Base-by-base conservation (phyloP, 2,329 filamentous ascomycete species). In the Diaporthe ilicicola region DNA sequence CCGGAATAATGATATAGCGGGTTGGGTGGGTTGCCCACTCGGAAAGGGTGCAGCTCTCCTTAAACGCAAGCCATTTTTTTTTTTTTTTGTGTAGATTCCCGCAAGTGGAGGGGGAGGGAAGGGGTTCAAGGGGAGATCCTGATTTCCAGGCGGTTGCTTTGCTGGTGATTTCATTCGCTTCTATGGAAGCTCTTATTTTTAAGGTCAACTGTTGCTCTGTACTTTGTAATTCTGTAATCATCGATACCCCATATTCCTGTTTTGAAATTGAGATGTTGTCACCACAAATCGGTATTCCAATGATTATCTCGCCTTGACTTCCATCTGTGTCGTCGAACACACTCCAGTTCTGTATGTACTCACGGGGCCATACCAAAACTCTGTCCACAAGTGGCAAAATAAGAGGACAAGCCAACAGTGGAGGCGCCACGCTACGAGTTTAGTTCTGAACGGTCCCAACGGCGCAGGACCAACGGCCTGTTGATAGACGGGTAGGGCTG, bases 1-100 rank as follows among this genome's bases (percentile, higher is more conserved):
- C 79, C 80, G 12, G 70, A 76, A 44, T 76, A 75, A 51, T 71
- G 6, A 15, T 32, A 22, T 17, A 17, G 10, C 32, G 7, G 48
- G 51, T 6, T 5, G n/a, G 59, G n/a, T 29, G 15, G 56, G 42
- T 34, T 5, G 34, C 29, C 24, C n/a, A 17, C 32, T 19, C n/a
- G 29, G 15, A 37, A 27, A 29, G 24, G 42, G 2, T 27, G 13
- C 4, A 34, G 3, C 27, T 50, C 32, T 37, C 27, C 27, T 44
- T 24, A n/a, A 42, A 22, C 32, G n/a, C 19, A 29, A 32, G 32
- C 9, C 17, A 17, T n/a, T 17, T 39, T 37, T 22, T 39, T 42
- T 5, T 42, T 24, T 27, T 29, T 34, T 34, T 9, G 32, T 61
- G 42, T 37, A 50, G 22, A 56, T 10, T 17, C 19, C 2, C 22